Percentiles rank a stretch among this genome's conserved stretches.
Conservation (phyloP, 768 basidiomycete genomes). For the Dacryopinax primogenitus region DNA sequence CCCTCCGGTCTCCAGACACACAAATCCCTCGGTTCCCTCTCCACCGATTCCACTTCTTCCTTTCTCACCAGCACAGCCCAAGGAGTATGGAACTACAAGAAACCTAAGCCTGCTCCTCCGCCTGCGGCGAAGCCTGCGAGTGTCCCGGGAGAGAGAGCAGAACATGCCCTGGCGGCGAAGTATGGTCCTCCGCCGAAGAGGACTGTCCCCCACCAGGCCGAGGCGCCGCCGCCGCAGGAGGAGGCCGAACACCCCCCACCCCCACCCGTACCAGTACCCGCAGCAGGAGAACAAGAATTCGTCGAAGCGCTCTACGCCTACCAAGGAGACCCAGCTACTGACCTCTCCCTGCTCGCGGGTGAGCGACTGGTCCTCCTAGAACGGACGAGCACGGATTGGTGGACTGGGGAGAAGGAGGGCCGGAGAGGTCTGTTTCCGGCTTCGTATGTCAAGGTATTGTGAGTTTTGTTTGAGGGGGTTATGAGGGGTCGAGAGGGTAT, state of each 20-base stretch:
- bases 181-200: constrained; percentile 8
- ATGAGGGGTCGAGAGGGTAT: background rate
- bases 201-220: constrained; percentile 5
- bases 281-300: constrained; percentile 15
- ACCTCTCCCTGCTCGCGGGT: constrained; percentile 27
- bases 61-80: background rate
- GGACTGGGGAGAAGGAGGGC: constrained; percentile 29
- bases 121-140: background rate
- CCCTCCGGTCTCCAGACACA: background rate
- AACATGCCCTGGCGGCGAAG: background rate
- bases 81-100: background rate
- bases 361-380: constrained; percentile 27
- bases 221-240: constrained; percentile 7
- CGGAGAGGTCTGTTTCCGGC: constrained; percentile 28
- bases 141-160: background rate
- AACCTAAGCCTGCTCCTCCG: background rate
- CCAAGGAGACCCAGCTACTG: constrained; percentile 18
- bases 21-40: background rate
- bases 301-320: constrained; percentile 16
- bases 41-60: background rate
- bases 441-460: constrained; percentile 18
- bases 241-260: constrained; percentile 13
- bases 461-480: background rate
- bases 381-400: constrained; percentile 30
- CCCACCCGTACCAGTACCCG: constrained; percentile 1